Evolutionary conservation across 163 green algal genomes (phyloP), one percentile per base, ranked within the genome.

Genomic region (Volvox carteri): DNA sequence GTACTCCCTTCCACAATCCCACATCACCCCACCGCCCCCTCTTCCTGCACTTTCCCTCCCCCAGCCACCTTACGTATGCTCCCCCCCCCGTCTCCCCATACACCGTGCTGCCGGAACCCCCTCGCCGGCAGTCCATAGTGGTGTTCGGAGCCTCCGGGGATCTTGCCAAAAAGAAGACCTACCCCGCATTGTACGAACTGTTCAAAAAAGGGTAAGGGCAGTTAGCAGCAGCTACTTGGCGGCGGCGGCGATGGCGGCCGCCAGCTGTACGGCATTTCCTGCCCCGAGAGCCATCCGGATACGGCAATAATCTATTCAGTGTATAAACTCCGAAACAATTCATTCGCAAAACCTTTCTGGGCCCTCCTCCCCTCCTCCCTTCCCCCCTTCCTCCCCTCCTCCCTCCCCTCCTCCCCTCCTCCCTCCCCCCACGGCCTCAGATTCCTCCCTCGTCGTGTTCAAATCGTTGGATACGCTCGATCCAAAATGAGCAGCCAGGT

Each of bases 91-190:
- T n/a, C 75, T 62, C 56, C 2, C 25, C 25, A n/a, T n/a, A n/a
- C n/a, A n/a, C n/a, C n/a, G n/a, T n/a, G n/a, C n/a, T n/a, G n/a
- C n/a, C n/a, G n/a, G n/a, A 54, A 44, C n/a, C 30, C 76, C 23
- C 52, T 21, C 44, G 23, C 88, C 16, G 65, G 92, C 19, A 91
- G 60, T 84, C 80, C 14, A 90, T 96, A 6, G 92, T 95, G 42
- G 94, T 96, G 9, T 74, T 96, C 2, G 95, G 96, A 0, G 96
- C 97, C 1, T 96, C 90, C 3, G 97, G 97, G 0, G 97, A 99
- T 90, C 90, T 99, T 23, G 85, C 78, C 14, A 91, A 98, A 52
- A 88, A 92, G 93, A 99, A 99, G 89, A 99, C 97, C 0, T 99
- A 97, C 90, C 98, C 98, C 8, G 97, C 98, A 0, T 91, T 99